Evolutionary conservation across 2,329 filamentous ascomycete species (phyloP), one percentile per base, ranked within the genome.

Genomic region (Boeremia lycopersici): DNA sequence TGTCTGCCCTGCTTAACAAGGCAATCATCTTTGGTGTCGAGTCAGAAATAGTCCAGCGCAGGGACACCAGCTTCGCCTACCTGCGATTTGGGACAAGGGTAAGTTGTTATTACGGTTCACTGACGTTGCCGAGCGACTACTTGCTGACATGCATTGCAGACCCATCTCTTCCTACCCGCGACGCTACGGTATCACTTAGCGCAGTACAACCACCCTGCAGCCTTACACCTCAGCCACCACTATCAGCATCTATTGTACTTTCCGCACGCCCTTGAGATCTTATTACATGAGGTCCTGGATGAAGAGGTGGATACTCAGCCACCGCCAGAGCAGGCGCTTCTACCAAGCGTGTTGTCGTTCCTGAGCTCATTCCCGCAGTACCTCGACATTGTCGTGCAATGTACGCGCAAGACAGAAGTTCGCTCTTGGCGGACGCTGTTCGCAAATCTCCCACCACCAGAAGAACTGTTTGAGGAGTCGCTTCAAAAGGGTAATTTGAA

Each of bases 351-450:
- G 2, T 70, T 84, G n/a, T 81, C 79, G 0, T 84, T 84, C 61
- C 71, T 84, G 15, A 81, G 79, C 7, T 79, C 77, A 1, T 82
- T 82, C 64, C 88, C 87, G 51, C 86, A 91, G 53, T 99, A 97
- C 69, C 86, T 98, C 13, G 93, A 98, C 67, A 95, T 98, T 53
- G 88, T 99, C 23, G 89, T 99, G 17, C 95, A 96, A 76, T 99
- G 95, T 76, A 97, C 95, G 1, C 89, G 95, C 49, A 99, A 99
- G 76, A 99, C 95, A 0, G 95, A 99, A 71, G 87, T 96, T 7
- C 87, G 93, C 34, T 96, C 91, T 51, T 99, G 95, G 95, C 87
- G 89, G 56, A 97, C 95, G 0, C 81, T 99, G 1, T 99, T 99
- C 74, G 86, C 88, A 4, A 92, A 97, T 67, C 82, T 99, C 1